Evolutionary conservation across 495 filamentous ascomycete species (phyloP), one percentile per base, ranked within the genome.

Genomic region (Arthonia radiata): DNA sequence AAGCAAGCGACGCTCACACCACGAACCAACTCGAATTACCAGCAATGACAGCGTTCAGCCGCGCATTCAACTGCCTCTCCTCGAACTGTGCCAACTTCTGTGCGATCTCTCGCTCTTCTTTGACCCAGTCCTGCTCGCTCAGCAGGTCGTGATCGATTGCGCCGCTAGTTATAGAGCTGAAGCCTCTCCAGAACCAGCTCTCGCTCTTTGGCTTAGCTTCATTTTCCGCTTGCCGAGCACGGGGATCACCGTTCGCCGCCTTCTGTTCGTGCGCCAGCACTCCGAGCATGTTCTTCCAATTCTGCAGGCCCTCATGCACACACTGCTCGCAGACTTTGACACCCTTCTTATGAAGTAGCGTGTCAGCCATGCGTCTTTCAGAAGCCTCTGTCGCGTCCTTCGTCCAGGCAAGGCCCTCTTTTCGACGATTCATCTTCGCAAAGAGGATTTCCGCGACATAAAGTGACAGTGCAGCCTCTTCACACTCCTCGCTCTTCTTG

Each of bases 371-470:
- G 4, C 32, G 31, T 10, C 14, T 10, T 31, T 72, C 67, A 11
- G 67, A 61, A 13, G 61, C 44, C 37, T 81, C 74, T 27, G 81
- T 75, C 16, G 72, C 75, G 31, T 83, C 73, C 29, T 76, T 67
- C 7, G 72, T 86, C 81, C 82, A 91, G 28, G 61, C 61, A 5
- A 93, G 56, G 1, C 78, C 81, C 29, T 67, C 61, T 23, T 71
- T 61, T 17, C 56, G 54, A 19, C 42, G 38, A 4, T 27, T 19
- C 3, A 29, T 29, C 2, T 28, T 21, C 1, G 79, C 62, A 51
- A 72, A 94, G 25, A 97, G 48, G 33, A 94, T 81, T 52, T 97
- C 86, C 29, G 83, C 89, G 31, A 97, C 80, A 47, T 91, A 79
- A 12, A 73, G 59, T 67, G 81, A 75, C 3, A 92, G 49, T 4